A percentile compares a stretch with the other conserved stretches of the same genome.
Conservation (phyloP, 1,139 yeast species). For the Diutina ranongensis region DNA sequence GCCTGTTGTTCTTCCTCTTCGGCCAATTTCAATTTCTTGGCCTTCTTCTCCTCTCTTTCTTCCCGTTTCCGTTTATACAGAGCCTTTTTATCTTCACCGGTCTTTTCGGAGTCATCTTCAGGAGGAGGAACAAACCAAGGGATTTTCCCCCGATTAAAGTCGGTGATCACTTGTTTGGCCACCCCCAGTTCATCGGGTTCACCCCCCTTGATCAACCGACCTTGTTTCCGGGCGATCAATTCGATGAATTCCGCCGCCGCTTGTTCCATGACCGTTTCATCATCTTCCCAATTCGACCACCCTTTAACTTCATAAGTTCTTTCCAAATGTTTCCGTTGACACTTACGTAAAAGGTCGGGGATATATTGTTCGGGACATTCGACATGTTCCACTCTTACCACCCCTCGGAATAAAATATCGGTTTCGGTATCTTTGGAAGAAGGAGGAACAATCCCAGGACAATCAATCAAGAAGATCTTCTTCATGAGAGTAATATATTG, state of each 20-base stretch:
- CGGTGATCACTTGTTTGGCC: conserved; percentile 81
- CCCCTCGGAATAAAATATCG: conserved; percentile 94
- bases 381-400: conserved; percentile 94
- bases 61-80: conserved; percentile 40
- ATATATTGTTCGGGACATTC: conserved; percentile 92
- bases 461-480: conserved; percentile 86
- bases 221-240: conserved; percentile 82
- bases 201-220: conserved; percentile 90
- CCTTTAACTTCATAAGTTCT: conserved; percentile 93
- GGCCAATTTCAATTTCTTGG: conserved; percentile 6
- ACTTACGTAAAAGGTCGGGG: conserved; percentile 74
- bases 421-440: conserved; percentile 79
- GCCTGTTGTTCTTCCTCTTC: neutral
- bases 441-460: conserved; percentile 99
- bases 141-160: conserved; percentile 92
- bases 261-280: conserved; percentile 24
- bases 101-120: conserved; percentile 43
- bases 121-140: conserved; percentile 99
- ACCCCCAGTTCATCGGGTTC: conserved; percentile 96
- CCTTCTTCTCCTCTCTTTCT: conserved; percentile 23
- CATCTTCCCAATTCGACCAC: conserved; percentile 52
- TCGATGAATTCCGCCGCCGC: conserved; percentile 79
- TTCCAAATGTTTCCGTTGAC: conserved; percentile 84
- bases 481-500: conserved; percentile 96
- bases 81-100: conserved; percentile 47